phyloP scores from a whole-genome alignment of 139 green algal genomes.

The Chlorella vulgaris region DNA sequence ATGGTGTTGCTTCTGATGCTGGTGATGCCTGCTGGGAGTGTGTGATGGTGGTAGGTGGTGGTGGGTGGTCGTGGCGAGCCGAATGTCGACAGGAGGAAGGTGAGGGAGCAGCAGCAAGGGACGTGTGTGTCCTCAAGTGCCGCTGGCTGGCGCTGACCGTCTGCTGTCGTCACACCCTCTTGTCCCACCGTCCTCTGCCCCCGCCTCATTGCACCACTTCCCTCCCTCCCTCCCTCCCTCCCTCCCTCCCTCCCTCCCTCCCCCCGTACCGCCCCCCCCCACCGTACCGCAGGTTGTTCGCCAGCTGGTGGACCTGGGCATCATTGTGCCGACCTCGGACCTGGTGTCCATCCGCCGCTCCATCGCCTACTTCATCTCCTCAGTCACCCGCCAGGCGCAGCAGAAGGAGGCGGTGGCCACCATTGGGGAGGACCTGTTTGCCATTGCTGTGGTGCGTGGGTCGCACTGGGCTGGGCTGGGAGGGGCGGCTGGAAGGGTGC shows the following conservation, averaged over 20 bases:
- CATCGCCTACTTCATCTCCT: slow-evolving; percentile 82
- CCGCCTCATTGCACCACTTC: no score
- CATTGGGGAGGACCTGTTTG: slow-evolving; percentile 90
- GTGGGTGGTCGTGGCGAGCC: no score
- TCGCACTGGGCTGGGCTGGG: no score
- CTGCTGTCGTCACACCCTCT: no score
- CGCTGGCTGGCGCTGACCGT: no score
- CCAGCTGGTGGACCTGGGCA: slow-evolving; percentile 69
- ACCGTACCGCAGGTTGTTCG: slow-evolving; percentile 58
- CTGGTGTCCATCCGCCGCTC: slow-evolving; percentile 62
- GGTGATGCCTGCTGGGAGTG: neutral
- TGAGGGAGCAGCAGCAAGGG: no score
- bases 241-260: no score
- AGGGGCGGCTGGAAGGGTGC: neutral
- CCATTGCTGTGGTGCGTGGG: slow-evolving; percentile 61
- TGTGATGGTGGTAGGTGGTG: neutral
- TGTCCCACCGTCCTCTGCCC: no score
- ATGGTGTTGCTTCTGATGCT: neutral
- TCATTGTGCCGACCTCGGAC: slow-evolving; percentile 75
- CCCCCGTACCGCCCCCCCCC: no score
- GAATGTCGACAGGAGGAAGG: no score
- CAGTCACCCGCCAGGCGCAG: slow-evolving; percentile 70
- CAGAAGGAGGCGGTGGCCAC: slow-evolving; percentile 70
- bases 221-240: no score
- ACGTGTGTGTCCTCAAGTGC: no score